These are phyloP conservation scores for Aspergillus sp. DNA, from an alignment of 2,329 filamentous ascomycete species.

Conservation along the genomic window DNA sequence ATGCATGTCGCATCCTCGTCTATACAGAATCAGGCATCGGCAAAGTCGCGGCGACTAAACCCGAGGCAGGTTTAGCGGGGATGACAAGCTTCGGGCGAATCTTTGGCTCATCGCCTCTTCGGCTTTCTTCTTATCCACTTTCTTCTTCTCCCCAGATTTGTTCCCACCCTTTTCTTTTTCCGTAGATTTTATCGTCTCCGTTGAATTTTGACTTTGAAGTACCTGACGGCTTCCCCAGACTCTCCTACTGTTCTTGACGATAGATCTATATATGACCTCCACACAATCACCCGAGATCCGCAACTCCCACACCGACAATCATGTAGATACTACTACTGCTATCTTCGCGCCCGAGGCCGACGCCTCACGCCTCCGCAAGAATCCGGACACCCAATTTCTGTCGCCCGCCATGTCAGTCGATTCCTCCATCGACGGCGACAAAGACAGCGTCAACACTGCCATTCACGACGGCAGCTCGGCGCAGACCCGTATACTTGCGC, in stretches of 20 bases:
- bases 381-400: not conserved
- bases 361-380: conserved; percentile 6
- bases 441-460: conserved; percentile 22
- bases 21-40: not conserved
- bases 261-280: conserved; percentile 14
- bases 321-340: conserved; percentile 16
- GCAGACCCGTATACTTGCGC: conserved; percentile 12
- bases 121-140: not conserved
- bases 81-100: conserved; percentile 9
- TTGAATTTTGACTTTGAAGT: not conserved
- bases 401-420: not conserved
- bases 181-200: not conserved
- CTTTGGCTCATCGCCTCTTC: not conserved
- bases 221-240: not conserved
- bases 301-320: conserved; percentile 1
- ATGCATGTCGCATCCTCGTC: too few species aligned
- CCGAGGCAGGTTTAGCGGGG: conserved; percentile 11
- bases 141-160: not conserved
- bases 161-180: not conserved
- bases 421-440: conserved; percentile 16
- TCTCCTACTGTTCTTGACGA: not conserved
- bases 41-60: conserved; percentile 3
- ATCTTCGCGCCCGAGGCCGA: not conserved
- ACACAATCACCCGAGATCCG: conserved; percentile 8
- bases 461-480: conserved; percentile 16